Evolutionary conservation across 225 moss, liverwort and hornwort species (phyloP), one percentile per base, ranked within the genome.

Genomic region (Pseudoscleropodium purum): DNA sequence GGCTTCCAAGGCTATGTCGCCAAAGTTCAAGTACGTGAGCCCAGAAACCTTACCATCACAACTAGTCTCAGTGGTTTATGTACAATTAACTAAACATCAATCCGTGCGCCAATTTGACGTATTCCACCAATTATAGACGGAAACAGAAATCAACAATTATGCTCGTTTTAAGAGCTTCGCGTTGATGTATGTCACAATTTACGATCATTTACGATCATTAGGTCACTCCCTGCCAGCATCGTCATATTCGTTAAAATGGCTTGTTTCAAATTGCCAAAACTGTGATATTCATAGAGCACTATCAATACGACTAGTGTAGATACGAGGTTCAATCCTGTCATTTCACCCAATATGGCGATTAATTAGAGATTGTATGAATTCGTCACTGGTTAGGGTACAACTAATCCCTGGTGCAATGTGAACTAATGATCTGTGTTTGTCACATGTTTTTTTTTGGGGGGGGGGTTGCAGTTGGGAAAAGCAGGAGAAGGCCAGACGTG

Each of bases 401-500:
- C 83, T 82, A 45, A 24, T 82, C 47, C 33, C 15, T 15, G 63
- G 34, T 51, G 51, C 66, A n/a, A 21, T 49, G 16, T 62, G 54
- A 77, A 66, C 65, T 81, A 18, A 51, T 8, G 36, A 60, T 12
- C 60, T 60, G 41, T 19, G 80, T 47, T 29, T 70, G 70, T 41
- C 17, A 10, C 5, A 39, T 36, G 29, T 36, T 88, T 81, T 3
- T 27, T 87, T 81, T 2, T 47, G 7, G 7, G 45, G 27, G 45
- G 47, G 56, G 21, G 70, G 8, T 69, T 83, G 88, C 90, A 93
- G 91, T 39, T 96, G 29, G 89, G 82, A 76, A 89, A 96, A 85
- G 91, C 89, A 59, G 95, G 96, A 21, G 90, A 92, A 87, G 95
- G 94, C 13, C 91, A 84, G 76, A 94, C 94, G 23, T 85, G 65